Conservation (phyloP, 2,329 filamentous ascomycete genomes). For the Neocucurbitaria cava region DNA sequence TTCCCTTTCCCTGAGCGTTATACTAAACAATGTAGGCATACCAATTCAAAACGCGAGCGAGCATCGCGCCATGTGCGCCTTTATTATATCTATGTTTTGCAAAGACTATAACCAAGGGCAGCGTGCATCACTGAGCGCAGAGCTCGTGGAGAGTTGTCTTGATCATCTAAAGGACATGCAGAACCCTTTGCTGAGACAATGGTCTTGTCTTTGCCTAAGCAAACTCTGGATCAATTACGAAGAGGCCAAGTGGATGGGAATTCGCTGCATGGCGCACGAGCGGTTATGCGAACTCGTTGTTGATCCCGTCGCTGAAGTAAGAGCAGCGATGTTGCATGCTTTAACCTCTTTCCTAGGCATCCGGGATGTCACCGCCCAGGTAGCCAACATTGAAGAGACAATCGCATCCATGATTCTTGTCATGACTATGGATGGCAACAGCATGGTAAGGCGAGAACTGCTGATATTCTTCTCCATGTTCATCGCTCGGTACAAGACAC, state of each 20-base stretch:
- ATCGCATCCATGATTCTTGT: constrained; percentile 88
- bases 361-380: constrained; percentile 87
- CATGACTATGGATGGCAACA: constrained; percentile 92
- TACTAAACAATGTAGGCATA: constrained; percentile 58
- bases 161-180: constrained; percentile 83
- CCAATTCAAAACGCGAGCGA: constrained; percentile 89
- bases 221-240: constrained; percentile 91
- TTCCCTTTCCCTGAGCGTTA: neutral
- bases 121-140: constrained; percentile 86
- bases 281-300: constrained; percentile 81
- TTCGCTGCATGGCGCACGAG: constrained; percentile 82
- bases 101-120: constrained; percentile 93
- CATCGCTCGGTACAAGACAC: constrained; percentile 86
- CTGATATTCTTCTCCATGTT: constrained; percentile 94
- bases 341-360: constrained; percentile 95
- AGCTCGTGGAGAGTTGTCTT: constrained; percentile 88
- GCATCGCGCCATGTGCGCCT: constrained; percentile 98
- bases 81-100: constrained; percentile 96
- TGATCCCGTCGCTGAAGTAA: constrained; percentile 89
- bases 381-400: constrained; percentile 87
- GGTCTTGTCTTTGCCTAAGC: constrained; percentile 94
- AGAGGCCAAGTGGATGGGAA: constrained; percentile 96
- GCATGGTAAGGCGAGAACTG: constrained; percentile 91
- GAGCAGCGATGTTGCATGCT: constrained; percentile 90
- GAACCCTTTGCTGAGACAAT: constrained; percentile 88